phyloP scores from a whole-genome alignment of 345 rosid genomes.

The Eucalyptus erythrocorys region DNA sequence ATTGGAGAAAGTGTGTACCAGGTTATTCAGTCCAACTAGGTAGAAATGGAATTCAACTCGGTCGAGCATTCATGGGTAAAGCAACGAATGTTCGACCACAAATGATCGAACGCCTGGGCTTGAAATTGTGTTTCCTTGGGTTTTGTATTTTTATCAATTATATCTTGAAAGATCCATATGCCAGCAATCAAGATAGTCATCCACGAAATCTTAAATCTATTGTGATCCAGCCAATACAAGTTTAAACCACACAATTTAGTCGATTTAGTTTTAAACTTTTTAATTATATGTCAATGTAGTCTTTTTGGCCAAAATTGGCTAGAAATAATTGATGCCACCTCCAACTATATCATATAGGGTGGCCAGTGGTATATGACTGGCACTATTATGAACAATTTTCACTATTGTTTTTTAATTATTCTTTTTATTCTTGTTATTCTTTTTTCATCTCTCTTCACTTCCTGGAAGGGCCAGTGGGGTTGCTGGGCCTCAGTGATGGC shows the following conservation, averaged over 20 bases:
- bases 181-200: background rate
- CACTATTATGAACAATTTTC: background rate
- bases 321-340: rapidly evolving
- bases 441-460: background rate
- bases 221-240: rapidly evolving
- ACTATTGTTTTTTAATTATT: rapidly evolving
- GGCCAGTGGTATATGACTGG: rapidly evolving
- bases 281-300: background rate
- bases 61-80: background rate
- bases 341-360: rapidly evolving
- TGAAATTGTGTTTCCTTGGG: background rate
- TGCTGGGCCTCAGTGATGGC: background rate
- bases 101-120: background rate
- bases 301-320: background rate
- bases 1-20: background rate
- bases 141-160: background rate
- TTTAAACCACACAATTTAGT: rapidly evolving
- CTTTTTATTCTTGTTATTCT: no score
- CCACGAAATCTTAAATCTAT: background rate
- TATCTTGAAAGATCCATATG: background rate
- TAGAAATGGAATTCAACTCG: background rate
- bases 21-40: background rate
- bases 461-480: background rate
- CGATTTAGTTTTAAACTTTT: background rate
- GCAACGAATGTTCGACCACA: background rate